Base-by-base conservation (phyloP, 441 rosid genomes). In the Populus trichocarpa region DNA sequence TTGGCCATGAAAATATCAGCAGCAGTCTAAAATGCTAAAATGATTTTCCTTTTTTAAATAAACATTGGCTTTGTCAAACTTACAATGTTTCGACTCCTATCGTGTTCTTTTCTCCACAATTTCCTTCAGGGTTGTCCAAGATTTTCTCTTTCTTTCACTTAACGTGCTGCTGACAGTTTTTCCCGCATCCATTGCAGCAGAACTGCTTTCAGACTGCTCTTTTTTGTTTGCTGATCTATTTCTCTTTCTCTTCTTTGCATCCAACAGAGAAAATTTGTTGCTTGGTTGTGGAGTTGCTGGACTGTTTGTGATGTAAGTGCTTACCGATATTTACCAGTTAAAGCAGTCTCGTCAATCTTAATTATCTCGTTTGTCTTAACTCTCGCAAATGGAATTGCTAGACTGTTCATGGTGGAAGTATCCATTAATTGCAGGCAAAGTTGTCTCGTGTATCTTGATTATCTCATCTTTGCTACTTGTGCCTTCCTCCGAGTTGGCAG, bases 51-150 rank as follows among this genome's bases (percentile, higher is more conserved):
- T 30, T 18, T 38, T 46, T 61, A 69, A 87, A 77, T 78, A 79
- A 76, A 67, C 75, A 90, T 87, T 38, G 95, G 91, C 74, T 85
- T 78, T 66, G 79, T 76, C 28, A 83, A 78, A 69, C 77, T 80
- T 5, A 77, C 20, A 33, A 69, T 26, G 22, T 72, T 86, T 69
- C 69, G 70, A 74, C 71, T 77, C 68, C 75, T 78, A 13, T 50
- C 71, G 2, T 74, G 82, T 72, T 77, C 82, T 65, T 65, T 81
- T 79, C 81, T 83, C 91, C 66, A 86, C 87, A 57, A 87, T 85
- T 83, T 89, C 92, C 85, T 87, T 88, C 6, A 88, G 81, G 80
- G 87, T 85, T 25, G 83, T 88, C 94, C 92, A 87, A 57, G 84
- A 72, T 70, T 88, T 90, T 84, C 86, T 88, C 87, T 79, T 90